Percentiles rank a stretch among this genome's conserved stretches.
Evolutionary conservation across 192 early-diverging fungal species (phyloP).

Genomic region (Thamnidium elegans): DNA sequence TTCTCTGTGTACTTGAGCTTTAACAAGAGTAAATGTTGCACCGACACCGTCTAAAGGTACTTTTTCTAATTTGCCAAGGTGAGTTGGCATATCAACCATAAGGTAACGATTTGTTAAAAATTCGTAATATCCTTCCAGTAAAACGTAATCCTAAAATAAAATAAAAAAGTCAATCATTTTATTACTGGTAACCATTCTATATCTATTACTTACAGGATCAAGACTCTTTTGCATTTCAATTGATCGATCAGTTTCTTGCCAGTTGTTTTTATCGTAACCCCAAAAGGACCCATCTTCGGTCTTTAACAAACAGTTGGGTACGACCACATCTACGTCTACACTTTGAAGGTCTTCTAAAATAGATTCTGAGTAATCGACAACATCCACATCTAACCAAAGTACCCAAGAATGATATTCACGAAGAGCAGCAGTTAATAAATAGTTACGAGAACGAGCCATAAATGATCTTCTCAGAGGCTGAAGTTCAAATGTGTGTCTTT

Average conservation of each 20-base stretch:
- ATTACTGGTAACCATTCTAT: too few species aligned
- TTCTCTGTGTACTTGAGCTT: constrained; percentile 53
- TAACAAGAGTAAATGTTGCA: constrained; percentile 58
- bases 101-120: constrained; percentile 31
- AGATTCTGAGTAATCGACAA: constrained; percentile 51
- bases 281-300: constrained; percentile 30
- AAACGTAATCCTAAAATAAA: constrained; percentile 25
- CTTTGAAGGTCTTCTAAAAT: constrained; percentile 54
- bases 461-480: constrained; percentile 50
- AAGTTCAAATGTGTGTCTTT: constrained; percentile 53
- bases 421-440: constrained; percentile 51
- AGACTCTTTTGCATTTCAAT: constrained; percentile 39
- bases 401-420: constrained; percentile 53
- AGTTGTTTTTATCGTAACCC: constrained; percentile 60
- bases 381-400: constrained; percentile 60
- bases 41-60: constrained; percentile 62
- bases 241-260: constrained; percentile 52
- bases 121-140: constrained; percentile 38
- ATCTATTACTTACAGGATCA: constrained; percentile 29
- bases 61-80: constrained; percentile 23
- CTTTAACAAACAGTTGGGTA: constrained; percentile 52
- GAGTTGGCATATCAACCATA: constrained; percentile 37
- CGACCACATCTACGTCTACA: constrained; percentile 55
- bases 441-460: constrained; percentile 59
- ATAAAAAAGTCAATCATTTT: background rate